These are phyloP conservation scores for Mrakia hoshinonis DNA, from an alignment of 768 basidiomycete species.

Conservation along the genomic window DNA sequence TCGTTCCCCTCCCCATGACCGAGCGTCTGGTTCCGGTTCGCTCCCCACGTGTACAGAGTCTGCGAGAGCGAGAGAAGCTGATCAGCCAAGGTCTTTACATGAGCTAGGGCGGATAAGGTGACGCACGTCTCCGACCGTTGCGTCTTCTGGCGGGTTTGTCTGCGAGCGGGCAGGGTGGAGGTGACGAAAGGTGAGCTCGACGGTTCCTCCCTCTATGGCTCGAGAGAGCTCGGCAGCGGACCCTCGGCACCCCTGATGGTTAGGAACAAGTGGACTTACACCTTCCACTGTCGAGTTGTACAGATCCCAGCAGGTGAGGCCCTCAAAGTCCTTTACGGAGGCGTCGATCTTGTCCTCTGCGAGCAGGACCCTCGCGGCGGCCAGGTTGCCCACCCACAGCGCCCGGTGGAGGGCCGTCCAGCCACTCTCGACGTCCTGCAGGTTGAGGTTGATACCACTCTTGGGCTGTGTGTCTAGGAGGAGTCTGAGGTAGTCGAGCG, in stretches of 20 bases:
- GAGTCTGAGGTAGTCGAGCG: conserved; percentile 66
- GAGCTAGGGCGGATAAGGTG: not conserved
- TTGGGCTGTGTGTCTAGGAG: conserved; percentile 47
- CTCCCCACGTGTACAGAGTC: conserved; percentile 71
- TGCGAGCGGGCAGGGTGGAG: conserved; percentile 14
- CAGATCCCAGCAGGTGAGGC: conserved; percentile 79
- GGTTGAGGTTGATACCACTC: conserved; percentile 58
- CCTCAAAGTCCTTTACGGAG: conserved; percentile 70
- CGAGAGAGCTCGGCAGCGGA: too few species aligned
- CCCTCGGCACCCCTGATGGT: too few species aligned
- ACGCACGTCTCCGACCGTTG: conserved; percentile 45
- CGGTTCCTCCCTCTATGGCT: not conserved
- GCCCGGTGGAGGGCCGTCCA: conserved; percentile 90
- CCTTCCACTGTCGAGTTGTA: conserved; percentile 81
- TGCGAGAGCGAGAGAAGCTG: not conserved
- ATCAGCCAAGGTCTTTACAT: not conserved
- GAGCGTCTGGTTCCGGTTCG: conserved; percentile 79
- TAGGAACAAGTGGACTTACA: conserved; percentile 29
- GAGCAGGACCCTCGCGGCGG: conserved; percentile 60
- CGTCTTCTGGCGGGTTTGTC: conserved; percentile 39
- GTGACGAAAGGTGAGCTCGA: not conserved
- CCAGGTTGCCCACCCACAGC: conserved; percentile 59
- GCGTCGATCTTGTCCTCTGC: conserved; percentile 56
- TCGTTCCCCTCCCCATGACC: conserved; percentile 75
- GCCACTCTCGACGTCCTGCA: conserved; percentile 69